These are phyloP conservation scores for Gelatoporia subvermispora DNA, from an alignment of 768 basidiomycete species.

Conservation along the genomic window DNA sequence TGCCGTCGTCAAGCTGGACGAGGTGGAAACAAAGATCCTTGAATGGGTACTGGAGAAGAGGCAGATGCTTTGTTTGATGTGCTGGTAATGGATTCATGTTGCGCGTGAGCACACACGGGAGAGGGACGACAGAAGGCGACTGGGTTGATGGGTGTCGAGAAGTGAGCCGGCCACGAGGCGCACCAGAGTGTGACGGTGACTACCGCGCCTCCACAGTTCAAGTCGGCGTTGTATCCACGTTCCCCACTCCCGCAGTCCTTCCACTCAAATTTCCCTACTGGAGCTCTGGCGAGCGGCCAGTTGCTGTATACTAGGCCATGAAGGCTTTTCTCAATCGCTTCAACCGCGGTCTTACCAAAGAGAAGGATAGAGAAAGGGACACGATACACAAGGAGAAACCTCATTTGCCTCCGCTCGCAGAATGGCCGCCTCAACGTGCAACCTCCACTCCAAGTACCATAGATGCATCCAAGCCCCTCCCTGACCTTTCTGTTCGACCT, in stretches of 20 bases:
- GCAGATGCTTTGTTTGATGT: slow-evolving; percentile 59
- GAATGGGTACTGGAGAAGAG: slow-evolving; percentile 44
- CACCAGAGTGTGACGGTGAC: slow-evolving; percentile 2
- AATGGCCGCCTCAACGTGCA: slow-evolving; percentile 56
- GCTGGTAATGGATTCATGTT: slow-evolving; percentile 36
- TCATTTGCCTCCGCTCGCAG: slow-evolving; percentile 53
- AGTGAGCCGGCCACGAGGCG: slow-evolving; percentile 11
- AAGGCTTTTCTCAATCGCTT: slow-evolving; percentile 81
- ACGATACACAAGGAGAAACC: slow-evolving; percentile 49
- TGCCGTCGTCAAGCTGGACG: slow-evolving; percentile 54
- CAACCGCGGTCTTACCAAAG: slow-evolving; percentile 59
- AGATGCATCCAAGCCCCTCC: slow-evolving; percentile 64
- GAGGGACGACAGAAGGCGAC: slow-evolving; percentile 1
- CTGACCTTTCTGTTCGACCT: slow-evolving; percentile 52
- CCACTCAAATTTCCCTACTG: slow-evolving; percentile 10
- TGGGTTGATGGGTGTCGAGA: neutral
- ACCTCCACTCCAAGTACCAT: slow-evolving; percentile 40
- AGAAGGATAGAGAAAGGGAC: slow-evolving; percentile 44
- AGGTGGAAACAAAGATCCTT: slow-evolving; percentile 37
- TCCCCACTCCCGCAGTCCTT: slow-evolving; percentile 13
- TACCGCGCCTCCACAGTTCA: neutral
- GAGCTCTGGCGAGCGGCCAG: slow-evolving; percentile 4
- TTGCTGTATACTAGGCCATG: slow-evolving; percentile 40
- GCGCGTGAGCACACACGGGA: neutral
- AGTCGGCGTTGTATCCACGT: slow-evolving; percentile 14